Conservation (phyloP, 352 stramenopile species). For the Phytophthora cryptogea region DNA sequence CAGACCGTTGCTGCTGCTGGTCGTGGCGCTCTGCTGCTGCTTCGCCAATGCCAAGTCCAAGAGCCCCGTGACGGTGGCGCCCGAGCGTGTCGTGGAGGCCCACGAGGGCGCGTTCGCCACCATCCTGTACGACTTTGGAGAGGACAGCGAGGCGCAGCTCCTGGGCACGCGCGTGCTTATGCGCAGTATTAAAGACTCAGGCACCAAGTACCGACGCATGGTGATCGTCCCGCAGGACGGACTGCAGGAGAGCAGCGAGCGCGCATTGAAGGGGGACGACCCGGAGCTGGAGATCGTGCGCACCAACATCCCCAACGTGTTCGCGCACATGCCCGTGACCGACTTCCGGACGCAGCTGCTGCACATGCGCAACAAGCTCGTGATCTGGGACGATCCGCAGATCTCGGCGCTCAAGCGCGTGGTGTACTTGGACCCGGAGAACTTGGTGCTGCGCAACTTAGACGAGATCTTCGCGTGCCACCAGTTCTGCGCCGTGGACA, state of each 20-base stretch:
- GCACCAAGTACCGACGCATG: constrained; percentile 69
- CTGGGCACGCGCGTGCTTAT: constrained; percentile 73
- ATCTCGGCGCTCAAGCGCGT: constrained; percentile 68
- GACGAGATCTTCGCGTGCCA: constrained; percentile 85
- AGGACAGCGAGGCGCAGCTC: constrained; percentile 63
- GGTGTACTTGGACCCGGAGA: constrained; percentile 81
- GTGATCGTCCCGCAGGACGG: constrained; percentile 77
- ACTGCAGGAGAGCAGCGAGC: constrained; percentile 40
- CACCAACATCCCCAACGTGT: constrained; percentile 72
- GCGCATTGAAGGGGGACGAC: constrained; percentile 57
- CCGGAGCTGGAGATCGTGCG: constrained; percentile 67
- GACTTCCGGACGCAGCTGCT: constrained; percentile 72
- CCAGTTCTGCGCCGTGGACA: constrained; percentile 83
- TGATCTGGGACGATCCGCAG: constrained; percentile 77
- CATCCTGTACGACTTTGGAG: constrained; percentile 71
- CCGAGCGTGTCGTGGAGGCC: constrained; percentile 33
- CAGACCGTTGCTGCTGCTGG: constrained; percentile 21
- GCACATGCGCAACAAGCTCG: constrained; percentile 85
- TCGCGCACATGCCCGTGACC: constrained; percentile 56
- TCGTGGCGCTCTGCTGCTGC: constrained; percentile 8
- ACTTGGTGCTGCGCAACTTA: constrained; percentile 76
- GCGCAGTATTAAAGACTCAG: constrained; percentile 66
- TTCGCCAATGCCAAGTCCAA: constrained; percentile 6
- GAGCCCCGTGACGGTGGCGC: constrained; percentile 4
- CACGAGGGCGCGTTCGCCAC: constrained; percentile 63